Conservation (phyloP, 352 stramenopile genomes). For the Thraustotheca clavata region DNA sequence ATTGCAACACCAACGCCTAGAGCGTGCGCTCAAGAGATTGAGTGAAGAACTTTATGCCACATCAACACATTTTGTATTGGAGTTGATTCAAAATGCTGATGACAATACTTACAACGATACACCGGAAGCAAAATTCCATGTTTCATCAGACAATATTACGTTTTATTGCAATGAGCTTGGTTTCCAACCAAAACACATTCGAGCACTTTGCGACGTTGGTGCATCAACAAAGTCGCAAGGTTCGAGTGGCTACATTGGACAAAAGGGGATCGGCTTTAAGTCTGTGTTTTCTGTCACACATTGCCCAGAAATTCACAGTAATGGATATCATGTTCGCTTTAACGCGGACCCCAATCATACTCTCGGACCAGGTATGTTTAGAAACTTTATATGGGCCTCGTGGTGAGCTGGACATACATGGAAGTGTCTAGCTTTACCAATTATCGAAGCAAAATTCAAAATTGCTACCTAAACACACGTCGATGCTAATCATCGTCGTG, state of each 20-base stretch:
- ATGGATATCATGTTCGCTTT: conserved; percentile 81
- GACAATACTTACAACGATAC: conserved; percentile 58
- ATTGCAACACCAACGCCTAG: conserved; percentile 70
- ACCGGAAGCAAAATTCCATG: conserved; percentile 50
- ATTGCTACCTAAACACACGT: no score
- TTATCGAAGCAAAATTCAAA: no score
- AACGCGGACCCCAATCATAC: conserved; percentile 41
- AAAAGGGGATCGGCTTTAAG: conserved; percentile 88
- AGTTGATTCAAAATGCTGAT: conserved; percentile 83
- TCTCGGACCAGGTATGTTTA: conserved; percentile 21
- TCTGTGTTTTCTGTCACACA: conserved; percentile 87
- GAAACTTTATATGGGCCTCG: no score
- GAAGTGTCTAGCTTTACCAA: no score
- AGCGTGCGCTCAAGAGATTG: conserved; percentile 73
- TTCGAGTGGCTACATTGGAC: conserved; percentile 62
- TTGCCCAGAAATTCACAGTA: conserved; percentile 76
- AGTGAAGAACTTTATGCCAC: conserved; percentile 83
- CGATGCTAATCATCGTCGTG: no score
- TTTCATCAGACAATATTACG: conserved; percentile 49
- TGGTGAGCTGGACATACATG: no score
- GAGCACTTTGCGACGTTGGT: conserved; percentile 80
- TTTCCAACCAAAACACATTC: conserved; percentile 67
- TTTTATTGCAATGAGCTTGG: conserved; percentile 83
- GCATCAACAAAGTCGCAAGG: conserved; percentile 66
- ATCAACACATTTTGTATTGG: conserved; percentile 83